These are phyloP conservation scores for Panaeolus cyanescens DNA, from an alignment of 768 basidiomycete genomes.

Conservation along the genomic window DNA sequence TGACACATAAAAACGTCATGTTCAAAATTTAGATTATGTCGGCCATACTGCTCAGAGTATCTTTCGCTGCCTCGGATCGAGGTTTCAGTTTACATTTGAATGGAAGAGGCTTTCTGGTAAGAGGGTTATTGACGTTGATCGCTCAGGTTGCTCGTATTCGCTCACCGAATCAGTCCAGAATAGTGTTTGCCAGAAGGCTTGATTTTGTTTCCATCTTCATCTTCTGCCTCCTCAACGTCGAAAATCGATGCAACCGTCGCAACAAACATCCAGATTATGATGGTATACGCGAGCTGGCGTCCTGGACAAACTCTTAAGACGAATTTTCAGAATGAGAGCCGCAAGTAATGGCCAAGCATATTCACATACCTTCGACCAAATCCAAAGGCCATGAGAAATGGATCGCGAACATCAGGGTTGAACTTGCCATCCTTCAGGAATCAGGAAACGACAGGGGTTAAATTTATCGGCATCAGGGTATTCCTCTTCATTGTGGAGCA, in stretches of 20 bases:
- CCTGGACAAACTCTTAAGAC: slow-evolving; percentile 22
- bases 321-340: not conserved
- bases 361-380: slow-evolving; percentile 29
- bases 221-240: slow-evolving; percentile 17
- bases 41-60: slow-evolving; percentile 16
- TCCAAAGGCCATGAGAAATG: slow-evolving; percentile 29
- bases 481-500: slow-evolving; percentile 25
- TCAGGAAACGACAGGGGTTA: slow-evolving; percentile 40
- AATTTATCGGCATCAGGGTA: slow-evolving; percentile 42
- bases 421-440: slow-evolving; percentile 31
- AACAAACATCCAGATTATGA: slow-evolving; percentile 25
- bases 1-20: too few species aligned
- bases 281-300: slow-evolving; percentile 23
- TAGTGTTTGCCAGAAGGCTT: slow-evolving; percentile 16
- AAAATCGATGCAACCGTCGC: slow-evolving; percentile 16
- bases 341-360: not conserved
- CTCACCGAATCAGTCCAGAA: slow-evolving; percentile 22
- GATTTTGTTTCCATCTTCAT: slow-evolving; percentile 25
- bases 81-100: slow-evolving; percentile 30
- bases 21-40: slow-evolving; percentile 14
- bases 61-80: slow-evolving; percentile 19
- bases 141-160: not conserved
- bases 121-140: not conserved
- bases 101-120: slow-evolving; percentile 24
- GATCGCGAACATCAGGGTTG: slow-evolving; percentile 24